Evolutionary conservation across 495 filamentous ascomycete genomes (phyloP).

Genomic region (Penicillium lagena): DNA sequence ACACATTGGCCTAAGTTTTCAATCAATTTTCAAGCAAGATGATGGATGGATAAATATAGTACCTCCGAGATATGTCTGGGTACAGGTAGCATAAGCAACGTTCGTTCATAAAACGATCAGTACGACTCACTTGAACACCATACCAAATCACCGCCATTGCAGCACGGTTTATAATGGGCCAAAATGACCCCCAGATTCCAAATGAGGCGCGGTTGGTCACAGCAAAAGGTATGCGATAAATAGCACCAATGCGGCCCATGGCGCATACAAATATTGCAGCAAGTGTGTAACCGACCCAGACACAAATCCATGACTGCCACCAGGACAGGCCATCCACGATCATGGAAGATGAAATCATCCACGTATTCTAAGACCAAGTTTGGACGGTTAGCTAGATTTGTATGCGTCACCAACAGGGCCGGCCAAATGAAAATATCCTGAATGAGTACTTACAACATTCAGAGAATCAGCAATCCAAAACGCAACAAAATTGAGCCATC

Average conservation of each 20-base stretch:
- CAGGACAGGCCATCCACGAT: conserved; percentile 76
- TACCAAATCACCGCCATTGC: conserved; percentile 77
- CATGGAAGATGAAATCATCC: conserved; percentile 90
- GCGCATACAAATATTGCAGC: conserved; percentile 66
- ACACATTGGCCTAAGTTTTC: conserved; percentile 70
- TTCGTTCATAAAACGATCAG: too few species aligned
- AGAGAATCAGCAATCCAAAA: conserved; percentile 91
- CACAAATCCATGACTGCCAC: conserved; percentile 94
- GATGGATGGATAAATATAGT: too few species aligned
- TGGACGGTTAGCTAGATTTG: background rate
- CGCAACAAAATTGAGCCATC: conserved; percentile 78
- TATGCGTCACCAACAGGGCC: too few species aligned
- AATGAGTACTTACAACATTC: conserved; percentile 59
- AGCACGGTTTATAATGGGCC: conserved; percentile 87
- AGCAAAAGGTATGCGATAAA: conserved; percentile 84
- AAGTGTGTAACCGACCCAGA: conserved; percentile 78
- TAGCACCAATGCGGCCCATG: conserved; percentile 86
- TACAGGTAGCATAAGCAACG: too few species aligned
- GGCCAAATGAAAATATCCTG: too few species aligned
- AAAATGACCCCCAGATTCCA: conserved; percentile 81
- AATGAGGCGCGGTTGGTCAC: conserved; percentile 71
- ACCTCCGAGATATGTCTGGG: conserved; percentile 86
- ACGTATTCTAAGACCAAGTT: conserved; percentile 62
- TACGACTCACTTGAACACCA: conserved; percentile 78
- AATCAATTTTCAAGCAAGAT: too few species aligned